Conservation (phyloP, 2,329 filamentous ascomycete genomes). For the Pseudogymnoascus sp. region DNA sequence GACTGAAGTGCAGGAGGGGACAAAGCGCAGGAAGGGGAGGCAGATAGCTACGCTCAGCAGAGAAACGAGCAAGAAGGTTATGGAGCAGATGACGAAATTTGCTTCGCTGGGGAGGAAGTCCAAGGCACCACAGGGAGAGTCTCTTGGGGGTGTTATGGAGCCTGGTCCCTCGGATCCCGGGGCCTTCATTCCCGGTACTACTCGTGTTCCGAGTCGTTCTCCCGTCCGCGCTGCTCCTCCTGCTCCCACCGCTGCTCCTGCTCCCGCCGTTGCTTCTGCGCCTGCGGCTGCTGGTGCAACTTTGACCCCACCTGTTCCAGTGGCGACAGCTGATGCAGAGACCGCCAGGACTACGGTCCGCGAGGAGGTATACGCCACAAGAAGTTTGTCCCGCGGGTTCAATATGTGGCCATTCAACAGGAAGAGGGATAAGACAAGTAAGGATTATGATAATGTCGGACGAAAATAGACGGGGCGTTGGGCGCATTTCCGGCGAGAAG, state of each 20-base stretch:
- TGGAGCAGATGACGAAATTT: background rate
- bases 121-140: background rate
- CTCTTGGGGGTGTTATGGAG: background rate
- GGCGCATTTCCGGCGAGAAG: background rate
- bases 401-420: background rate
- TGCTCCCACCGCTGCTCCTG: background rate
- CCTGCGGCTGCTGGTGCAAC: background rate
- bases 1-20: background rate
- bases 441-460: background rate
- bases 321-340: background rate
- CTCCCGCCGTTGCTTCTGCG: background rate
- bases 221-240: background rate
- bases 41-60: background rate
- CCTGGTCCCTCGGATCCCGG: background rate
- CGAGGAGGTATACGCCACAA: background rate
- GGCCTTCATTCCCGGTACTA: background rate
- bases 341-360: background rate
- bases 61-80: background rate
- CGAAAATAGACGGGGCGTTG: background rate
- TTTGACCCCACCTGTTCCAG: background rate
- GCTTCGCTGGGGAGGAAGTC: background rate
- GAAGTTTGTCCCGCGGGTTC: background rate
- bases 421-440: background rate
- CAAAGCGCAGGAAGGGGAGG: background rate
- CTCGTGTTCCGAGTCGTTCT: too few species aligned